Evolutionary conservation across 306 rosid genomes (phyloP).

Genomic region (Sindora glabra): DNA sequence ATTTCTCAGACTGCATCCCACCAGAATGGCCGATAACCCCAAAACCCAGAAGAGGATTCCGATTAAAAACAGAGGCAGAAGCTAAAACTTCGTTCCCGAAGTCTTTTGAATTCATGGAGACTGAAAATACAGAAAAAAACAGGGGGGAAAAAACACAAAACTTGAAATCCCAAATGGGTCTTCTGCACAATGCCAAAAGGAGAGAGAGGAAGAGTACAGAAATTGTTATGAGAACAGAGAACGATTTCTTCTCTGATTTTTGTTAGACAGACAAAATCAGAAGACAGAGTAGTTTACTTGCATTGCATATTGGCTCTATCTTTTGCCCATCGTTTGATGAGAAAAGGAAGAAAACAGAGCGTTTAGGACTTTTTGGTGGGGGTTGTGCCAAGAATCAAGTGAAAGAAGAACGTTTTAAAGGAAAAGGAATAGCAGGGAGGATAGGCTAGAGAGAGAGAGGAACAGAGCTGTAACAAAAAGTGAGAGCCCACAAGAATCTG

Average conservation of each 20-base stretch:
- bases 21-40: not conserved
- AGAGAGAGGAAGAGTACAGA: not conserved
- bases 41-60: not conserved
- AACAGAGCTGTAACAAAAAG: not conserved
- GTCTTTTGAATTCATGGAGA: slow-evolving; percentile 32
- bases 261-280: not conserved
- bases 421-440: not conserved
- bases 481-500: slow-evolving; percentile 25
- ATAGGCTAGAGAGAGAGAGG: not conserved
- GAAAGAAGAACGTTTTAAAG: slow-evolving; percentile 19
- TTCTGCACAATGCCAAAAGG: slow-evolving; percentile 11
- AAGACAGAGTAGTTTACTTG: not conserved
- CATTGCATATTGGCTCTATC: slow-evolving; percentile 11
- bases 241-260: not conserved
- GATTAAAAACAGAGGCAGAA: slow-evolving; percentile 6
- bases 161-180: not conserved
- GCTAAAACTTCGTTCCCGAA: slow-evolving; percentile 22
- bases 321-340: slow-evolving; percentile 7
- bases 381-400: slow-evolving; percentile 17
- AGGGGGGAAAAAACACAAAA: not conserved
- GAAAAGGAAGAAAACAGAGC: not conserved
- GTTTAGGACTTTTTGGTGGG: not conserved
- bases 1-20: not conserved
- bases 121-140: not conserved
- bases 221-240: not conserved